phyloP scores from a whole-genome alignment of 441 rosid species.

The Arabidopsis lyrata region DNA sequence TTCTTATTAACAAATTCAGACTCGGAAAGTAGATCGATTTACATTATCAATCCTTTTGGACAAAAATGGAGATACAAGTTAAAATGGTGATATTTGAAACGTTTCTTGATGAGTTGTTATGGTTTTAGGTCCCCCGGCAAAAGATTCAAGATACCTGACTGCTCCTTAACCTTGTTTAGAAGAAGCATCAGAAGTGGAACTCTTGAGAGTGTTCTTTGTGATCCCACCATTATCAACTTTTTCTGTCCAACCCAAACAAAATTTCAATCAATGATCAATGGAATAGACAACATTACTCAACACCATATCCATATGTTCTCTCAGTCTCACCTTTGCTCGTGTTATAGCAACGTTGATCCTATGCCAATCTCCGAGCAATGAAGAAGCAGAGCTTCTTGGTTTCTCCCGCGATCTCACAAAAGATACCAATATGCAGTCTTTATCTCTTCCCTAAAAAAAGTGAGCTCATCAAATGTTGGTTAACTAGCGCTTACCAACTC shows the following conservation, averaged over 20 bases:
- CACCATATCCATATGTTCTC: constrained; percentile 16
- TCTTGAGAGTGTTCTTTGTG: constrained; percentile 72
- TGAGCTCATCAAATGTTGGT: constrained; percentile 28
- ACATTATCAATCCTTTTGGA: constrained; percentile 18
- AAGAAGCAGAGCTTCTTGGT: constrained; percentile 61
- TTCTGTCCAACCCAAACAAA: constrained; percentile 55
- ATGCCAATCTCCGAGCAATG: constrained; percentile 96
- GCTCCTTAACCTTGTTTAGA: constrained; percentile 74
- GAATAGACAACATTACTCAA: constrained; percentile 6
- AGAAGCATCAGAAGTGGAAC: constrained; percentile 90
- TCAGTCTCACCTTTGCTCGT: constrained; percentile 81
- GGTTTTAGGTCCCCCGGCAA: constrained; percentile 40
- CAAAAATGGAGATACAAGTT: neutral
- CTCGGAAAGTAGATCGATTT: neutral
- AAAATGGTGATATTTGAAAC: neutral
- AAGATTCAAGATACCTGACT: constrained; percentile 65
- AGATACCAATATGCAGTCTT: constrained; percentile 88
- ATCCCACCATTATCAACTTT: constrained; percentile 95
- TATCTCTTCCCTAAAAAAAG: constrained; percentile 83
- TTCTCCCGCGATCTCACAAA: constrained; percentile 82
- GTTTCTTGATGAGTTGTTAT: constrained; percentile 5
- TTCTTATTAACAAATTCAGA: constrained; percentile 25
- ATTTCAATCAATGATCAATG: neutral
- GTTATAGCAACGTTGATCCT: constrained; percentile 96
- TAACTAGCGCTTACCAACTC: neutral